phyloP scores from a whole-genome alignment of 306 rosid species.

The Gynostemma pentaphyllum region DNA sequence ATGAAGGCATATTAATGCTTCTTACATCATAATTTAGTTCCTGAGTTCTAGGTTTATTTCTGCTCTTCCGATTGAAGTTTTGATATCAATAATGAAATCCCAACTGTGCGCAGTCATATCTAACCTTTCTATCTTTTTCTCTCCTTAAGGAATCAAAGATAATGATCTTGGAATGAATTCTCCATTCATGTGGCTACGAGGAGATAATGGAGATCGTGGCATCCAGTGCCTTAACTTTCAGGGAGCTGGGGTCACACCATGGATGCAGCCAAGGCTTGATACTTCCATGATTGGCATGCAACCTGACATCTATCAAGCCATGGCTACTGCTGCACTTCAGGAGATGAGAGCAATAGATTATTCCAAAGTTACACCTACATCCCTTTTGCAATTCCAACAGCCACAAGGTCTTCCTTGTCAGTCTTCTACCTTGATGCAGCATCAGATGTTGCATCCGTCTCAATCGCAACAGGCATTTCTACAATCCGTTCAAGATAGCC shows the following conservation, averaged over 20 bases:
- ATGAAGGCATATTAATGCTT: neutral
- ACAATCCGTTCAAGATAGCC: conserved; percentile 49
- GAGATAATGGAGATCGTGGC: conserved; percentile 64
- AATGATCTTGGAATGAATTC: conserved; percentile 70
- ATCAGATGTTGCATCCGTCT: conserved; percentile 73
- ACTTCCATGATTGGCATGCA: conserved; percentile 67
- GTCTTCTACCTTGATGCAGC: conserved; percentile 50
- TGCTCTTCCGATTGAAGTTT: neutral
- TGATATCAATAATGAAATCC: neutral
- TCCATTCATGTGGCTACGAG: conserved; percentile 70
- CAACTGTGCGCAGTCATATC: neutral
- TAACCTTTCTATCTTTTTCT: conserved; percentile 1
- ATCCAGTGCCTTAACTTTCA: conserved; percentile 66
- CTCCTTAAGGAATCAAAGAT: conserved; percentile 67
- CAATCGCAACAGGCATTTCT: conserved; percentile 62
- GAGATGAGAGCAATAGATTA: conserved; percentile 68
- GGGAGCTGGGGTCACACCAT: conserved; percentile 75
- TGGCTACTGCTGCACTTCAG: conserved; percentile 89
- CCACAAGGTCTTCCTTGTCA: conserved; percentile 48
- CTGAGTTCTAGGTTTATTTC: neutral
- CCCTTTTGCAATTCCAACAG: conserved; percentile 76
- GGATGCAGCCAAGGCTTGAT: conserved; percentile 90
- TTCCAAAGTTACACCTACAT: conserved; percentile 48
- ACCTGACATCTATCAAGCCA: conserved; percentile 79
- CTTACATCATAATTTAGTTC: neutral